A percentile compares a stretch with the other conserved stretches of the same genome.
Evolutionary conservation across 2,329 filamentous ascomycete genomes (phyloP).

Genomic region (Alternaria brassicicola): DNA sequence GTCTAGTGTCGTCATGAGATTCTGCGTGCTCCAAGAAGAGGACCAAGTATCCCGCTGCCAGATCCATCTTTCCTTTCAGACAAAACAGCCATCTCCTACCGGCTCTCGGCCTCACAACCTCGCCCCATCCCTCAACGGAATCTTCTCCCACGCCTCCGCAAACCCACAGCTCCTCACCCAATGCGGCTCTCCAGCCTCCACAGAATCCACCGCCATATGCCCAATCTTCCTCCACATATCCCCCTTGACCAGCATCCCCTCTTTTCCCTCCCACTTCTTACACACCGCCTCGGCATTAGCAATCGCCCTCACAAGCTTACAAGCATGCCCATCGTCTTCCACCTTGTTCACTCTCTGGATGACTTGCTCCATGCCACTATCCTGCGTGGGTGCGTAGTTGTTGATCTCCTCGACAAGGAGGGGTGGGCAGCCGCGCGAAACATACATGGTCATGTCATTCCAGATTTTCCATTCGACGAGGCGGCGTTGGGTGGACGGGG

Average conservation of each 20-base stretch:
- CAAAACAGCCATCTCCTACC: too few relatives aligned
- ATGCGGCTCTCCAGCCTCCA: slow-evolving; percentile 57
- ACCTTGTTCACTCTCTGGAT: slow-evolving; percentile 55
- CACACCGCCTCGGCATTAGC: slow-evolving; percentile 65
- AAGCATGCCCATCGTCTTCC: slow-evolving; percentile 79
- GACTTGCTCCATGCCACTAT: slow-evolving; percentile 51
- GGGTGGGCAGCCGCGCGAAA: slow-evolving; percentile 67
- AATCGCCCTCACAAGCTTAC: slow-evolving; percentile 76
- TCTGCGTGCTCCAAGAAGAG: not conserved
- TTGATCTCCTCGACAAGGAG: slow-evolving; percentile 65
- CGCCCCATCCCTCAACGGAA: slow-evolving; percentile 38
- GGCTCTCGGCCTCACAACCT: slow-evolving; percentile 36
- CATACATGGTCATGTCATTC: slow-evolving; percentile 75
- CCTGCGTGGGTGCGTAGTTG: slow-evolving; percentile 61
- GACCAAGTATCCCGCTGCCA: not conserved
- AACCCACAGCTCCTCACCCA: slow-evolving; percentile 71
- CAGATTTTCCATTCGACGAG: slow-evolving; percentile 84
- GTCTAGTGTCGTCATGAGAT: not conserved
- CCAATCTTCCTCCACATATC: slow-evolving; percentile 66
- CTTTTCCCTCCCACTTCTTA: slow-evolving; percentile 53
- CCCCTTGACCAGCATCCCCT: slow-evolving; percentile 57
- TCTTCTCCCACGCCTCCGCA: slow-evolving; percentile 66
- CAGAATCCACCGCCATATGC: slow-evolving; percentile 67
- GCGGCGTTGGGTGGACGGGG: slow-evolving; percentile 65
- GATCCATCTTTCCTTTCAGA: not conserved